These are phyloP conservation scores for Protomyces lactucae-debilis DNA, from an alignment of 1,139 yeast genomes.

Conservation along the genomic window DNA sequence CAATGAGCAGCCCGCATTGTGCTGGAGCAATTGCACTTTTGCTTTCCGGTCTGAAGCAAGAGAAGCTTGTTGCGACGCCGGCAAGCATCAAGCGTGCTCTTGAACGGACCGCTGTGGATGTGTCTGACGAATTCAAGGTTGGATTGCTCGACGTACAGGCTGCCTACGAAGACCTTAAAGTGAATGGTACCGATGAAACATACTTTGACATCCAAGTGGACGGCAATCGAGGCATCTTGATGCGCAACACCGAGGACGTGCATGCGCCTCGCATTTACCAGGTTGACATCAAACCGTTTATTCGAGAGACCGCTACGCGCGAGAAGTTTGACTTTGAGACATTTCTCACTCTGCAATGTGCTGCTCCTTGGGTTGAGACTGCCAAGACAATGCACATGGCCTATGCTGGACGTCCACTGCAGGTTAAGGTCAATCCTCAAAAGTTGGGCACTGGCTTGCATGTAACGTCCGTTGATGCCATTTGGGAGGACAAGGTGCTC, in stretches of 20 bases:
- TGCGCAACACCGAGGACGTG: constrained; percentile 20
- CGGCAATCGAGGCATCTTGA: constrained; percentile 27
- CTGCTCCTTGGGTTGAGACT: constrained; percentile 25
- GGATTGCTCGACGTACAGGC: constrained; percentile 29
- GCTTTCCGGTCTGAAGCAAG: constrained; percentile 28
- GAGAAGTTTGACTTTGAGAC: constrained; percentile 26
- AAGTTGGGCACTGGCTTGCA: constrained; percentile 23
- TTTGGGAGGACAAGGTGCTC: constrained; percentile 7
- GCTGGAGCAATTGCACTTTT: constrained; percentile 30
- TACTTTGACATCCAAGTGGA: constrained; percentile 24
- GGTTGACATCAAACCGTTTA: constrained; percentile 24
- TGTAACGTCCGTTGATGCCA: constrained; percentile 17
- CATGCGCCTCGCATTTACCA: constrained; percentile 10
- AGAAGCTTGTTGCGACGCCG: constrained; percentile 17
- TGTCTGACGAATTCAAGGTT: constrained; percentile 25
- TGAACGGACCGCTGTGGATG: constrained; percentile 23
- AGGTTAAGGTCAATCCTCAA: constrained; percentile 28
- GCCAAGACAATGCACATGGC: constrained; percentile 27
- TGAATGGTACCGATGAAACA: constrained; percentile 4
- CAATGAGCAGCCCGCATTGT: constrained; percentile 30
- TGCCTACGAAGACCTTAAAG: constrained; percentile 24
- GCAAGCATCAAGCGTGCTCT: constrained; percentile 26
- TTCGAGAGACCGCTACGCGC: constrained; percentile 17
- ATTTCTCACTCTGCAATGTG: constrained; percentile 9
- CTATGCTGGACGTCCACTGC: constrained; percentile 25